Evolutionary conservation across 176 grass and related monocot genomes (phyloP).

Genomic region (Aegilops sharonensis): DNA sequence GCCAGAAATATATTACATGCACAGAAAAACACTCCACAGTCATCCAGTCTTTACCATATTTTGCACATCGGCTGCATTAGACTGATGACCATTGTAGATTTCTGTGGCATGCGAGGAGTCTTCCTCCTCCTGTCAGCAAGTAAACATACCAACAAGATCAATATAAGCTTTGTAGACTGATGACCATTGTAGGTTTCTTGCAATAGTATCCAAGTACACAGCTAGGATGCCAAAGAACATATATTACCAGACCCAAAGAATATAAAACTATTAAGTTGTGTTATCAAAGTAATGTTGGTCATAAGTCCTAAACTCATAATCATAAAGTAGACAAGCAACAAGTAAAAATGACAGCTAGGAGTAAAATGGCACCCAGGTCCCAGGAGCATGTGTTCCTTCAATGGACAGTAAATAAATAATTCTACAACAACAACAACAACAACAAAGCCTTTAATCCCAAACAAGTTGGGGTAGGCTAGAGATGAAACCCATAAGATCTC

Average conservation of each 20-base stretch:
- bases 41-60: constrained; percentile 27
- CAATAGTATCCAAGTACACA: neutral
- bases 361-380: neutral
- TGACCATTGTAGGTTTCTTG: too few species aligned
- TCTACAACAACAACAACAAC: neutral
- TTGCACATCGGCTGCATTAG: constrained; percentile 25
- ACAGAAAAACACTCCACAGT: neutral
- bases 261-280: neutral
- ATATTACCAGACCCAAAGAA: neutral
- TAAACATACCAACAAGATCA: constrained; percentile 13
- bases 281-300: neutral
- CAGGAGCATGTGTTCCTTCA: neutral
- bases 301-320: neutral
- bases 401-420: neutral
- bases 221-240: neutral
- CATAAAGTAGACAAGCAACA: neutral
- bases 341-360: neutral
- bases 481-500: too few species aligned
- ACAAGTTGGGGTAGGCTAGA: too few species aligned
- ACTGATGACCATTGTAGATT: constrained; percentile 32
- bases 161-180: neutral
- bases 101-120: constrained; percentile 19
- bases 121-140: constrained; percentile 35
- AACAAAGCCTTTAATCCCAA: too few species aligned
- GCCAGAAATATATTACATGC: neutral